Evolutionary conservation across 805 yeast species (phyloP), one percentile per base, ranked within the genome.

Genomic region (Wickerhamiella qilinensis): DNA sequence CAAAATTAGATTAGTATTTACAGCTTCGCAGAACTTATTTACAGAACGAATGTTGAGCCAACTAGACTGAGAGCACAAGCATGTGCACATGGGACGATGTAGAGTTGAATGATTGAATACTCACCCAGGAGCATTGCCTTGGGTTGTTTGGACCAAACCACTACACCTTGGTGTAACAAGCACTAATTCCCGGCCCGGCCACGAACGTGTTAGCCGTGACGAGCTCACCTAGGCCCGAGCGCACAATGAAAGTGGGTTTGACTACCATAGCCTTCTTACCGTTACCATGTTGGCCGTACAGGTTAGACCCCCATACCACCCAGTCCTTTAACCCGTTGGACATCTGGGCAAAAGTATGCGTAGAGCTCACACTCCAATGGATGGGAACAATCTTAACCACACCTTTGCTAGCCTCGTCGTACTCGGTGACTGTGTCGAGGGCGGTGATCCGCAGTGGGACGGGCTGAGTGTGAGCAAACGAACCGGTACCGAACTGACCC

Each of bases 401-500:
- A 32, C 52, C 47, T 15, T 64, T 50, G 1, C 52, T 45, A 2
- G 44, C 45, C 46, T 75, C 84, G 48, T 74, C 67, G 52, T 49
- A 82, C 49, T 76, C 82, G 30, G 58, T 58, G 36, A 75, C 58
- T 12, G 63, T 58, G 20, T 55, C 38, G 33, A 78, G 54, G 1
- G 66, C 51, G 47, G 68, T 67, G 42, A 86, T 54, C 32, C 69
- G 69, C 16, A 69, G 60, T 5, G 95, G 94, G 35, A 67, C 67
- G 16, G 71, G 62, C 51, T 76, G 80, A 15, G 81, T 76, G 55
- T 85, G 94, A 27, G 77, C 60, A 55, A 67, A 85, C 40, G 76
- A 67, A 14, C 83, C 84, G 33, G 71, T 69, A 19, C 96, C 98
- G 39, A 85, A 63, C 58, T 84, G 93, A 15, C 97, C 98, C 49